Base-by-base conservation (phyloP, 768 basidiomycete genomes). In the Russula sp. region DNA sequence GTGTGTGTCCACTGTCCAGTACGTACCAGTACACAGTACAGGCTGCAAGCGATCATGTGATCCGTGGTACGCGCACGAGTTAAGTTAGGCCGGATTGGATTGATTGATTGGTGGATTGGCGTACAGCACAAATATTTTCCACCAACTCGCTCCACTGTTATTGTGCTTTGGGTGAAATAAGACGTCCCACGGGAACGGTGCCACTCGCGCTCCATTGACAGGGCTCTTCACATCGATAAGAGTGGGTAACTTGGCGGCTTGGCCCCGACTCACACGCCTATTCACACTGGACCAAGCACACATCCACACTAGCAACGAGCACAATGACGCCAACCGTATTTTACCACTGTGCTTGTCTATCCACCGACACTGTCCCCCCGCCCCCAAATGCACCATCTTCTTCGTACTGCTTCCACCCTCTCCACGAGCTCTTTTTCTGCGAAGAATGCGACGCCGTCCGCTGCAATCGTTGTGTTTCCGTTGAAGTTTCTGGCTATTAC, bases 401-500 rank as follows among this genome's bases (percentile, higher is more conserved):
- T 0, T 84, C 86, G 0, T 82, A 86, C 69, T 87, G 84, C 68
- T 92, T 94, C 71, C 91, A 95, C 69, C 82, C 88, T 6, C 81
- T 98, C 2, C 83, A 91, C 69, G 82, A 82, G 34, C 84, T 99
- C 8, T 97, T 93, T 75, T 98, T 98, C 73, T 99, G 97, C 74
- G 95, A 98, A 75, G 96, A 98, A 82, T 99, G 97, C 74, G 96
- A 98, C 74, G 88, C 91, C 2, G 83, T 99, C 49, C 80, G 94
- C 61, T 99, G 97, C 72, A 91, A 97, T 73, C 83, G 87, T 66
- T 99, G 97, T 69, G 92, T 96, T 2, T 82, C 87, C 8, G 79
- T 93, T 49, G 97, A 99, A 83, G 90, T 98, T 72, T 91, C 92
- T 72, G 92, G 91, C 48, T 99, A 98, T 73, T 98, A 93, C 74